Conservation (phyloP, 768 basidiomycete genomes). For the Rhizopogon vesiculosus region DNA sequence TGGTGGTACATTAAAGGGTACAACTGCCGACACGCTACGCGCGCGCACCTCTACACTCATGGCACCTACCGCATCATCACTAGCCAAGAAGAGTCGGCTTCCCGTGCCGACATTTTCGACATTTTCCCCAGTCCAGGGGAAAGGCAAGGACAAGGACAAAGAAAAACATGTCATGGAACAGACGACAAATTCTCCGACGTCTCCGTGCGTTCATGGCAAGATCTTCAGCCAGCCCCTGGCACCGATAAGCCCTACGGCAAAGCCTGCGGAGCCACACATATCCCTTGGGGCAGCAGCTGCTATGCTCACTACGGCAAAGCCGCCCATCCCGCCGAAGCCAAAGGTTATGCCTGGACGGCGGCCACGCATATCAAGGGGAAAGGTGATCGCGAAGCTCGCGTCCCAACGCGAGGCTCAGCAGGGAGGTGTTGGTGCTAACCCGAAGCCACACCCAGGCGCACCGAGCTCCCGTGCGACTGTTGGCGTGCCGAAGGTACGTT, state of each 20-base stretch:
- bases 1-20: constrained; percentile 3
- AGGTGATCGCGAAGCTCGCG: constrained; percentile 71
- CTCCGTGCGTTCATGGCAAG: constrained; percentile 23
- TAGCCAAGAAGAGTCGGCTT: constrained; percentile 48
- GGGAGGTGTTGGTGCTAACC: constrained; percentile 12
- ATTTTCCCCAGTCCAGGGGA: constrained; percentile 10
- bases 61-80: constrained; percentile 74
- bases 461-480: constrained; percentile 16
- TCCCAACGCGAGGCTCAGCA: constrained; percentile 55
- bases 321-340: constrained; percentile 19
- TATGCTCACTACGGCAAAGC: constrained; percentile 13
- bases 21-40: constrained; percentile 9
- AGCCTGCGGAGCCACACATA: constrained; percentile 16
- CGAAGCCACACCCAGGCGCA: constrained; percentile 6
- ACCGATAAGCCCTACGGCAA: constrained; percentile 10
- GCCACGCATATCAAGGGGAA: constrained; percentile 78
- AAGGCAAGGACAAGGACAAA: constrained; percentile 2
- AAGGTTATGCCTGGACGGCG: constrained; percentile 43
- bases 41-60: constrained; percentile 43
- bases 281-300: constrained; percentile 29
- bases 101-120: constrained; percentile 15
- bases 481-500: constrained; percentile 31
- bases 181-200: constrained; percentile 29
- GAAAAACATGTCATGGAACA: constrained; percentile 21
- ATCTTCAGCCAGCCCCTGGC: constrained; percentile 53